Conservation (phyloP, 2,329 filamentous ascomycete genomes). For the Botrytis porri region DNA sequence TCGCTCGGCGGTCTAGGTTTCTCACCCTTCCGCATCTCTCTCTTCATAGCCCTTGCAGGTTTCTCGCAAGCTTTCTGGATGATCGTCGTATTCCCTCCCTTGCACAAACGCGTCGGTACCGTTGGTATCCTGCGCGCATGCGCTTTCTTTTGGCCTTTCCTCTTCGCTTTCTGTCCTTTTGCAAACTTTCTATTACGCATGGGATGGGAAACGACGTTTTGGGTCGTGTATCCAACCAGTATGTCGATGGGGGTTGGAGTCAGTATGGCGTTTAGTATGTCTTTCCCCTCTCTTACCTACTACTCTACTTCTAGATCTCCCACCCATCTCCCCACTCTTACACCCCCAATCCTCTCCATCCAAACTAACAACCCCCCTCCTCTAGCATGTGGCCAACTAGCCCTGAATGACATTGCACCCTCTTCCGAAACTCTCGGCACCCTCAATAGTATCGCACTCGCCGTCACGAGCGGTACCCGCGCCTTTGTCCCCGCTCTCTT, state of each 20-base stretch:
- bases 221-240: slow-evolving; percentile 33
- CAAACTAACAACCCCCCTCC: slow-evolving; percentile 45
- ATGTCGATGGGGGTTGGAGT: slow-evolving; percentile 57
- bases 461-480: slow-evolving; percentile 57
- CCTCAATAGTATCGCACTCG: slow-evolving; percentile 67
- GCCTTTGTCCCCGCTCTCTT: slow-evolving; percentile 65
- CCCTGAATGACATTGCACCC: slow-evolving; percentile 71
- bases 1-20: slow-evolving; percentile 64
- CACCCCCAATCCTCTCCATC: background rate
- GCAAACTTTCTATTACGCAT: slow-evolving; percentile 55
- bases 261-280: slow-evolving; percentile 50
- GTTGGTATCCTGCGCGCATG: slow-evolving; percentile 61
- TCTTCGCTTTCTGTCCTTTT: slow-evolving; percentile 54
- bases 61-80: slow-evolving; percentile 69
- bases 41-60: slow-evolving; percentile 63
- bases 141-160: slow-evolving; percentile 59
- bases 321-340: background rate
- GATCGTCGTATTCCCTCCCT: slow-evolving; percentile 63
- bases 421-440: slow-evolving; percentile 62
- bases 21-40: slow-evolving; percentile 58
- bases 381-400: slow-evolving; percentile 71
- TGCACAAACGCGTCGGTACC: slow-evolving; percentile 66
- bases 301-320: background rate
- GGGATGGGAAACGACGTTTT: slow-evolving; percentile 40
- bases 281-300: slow-evolving; percentile 45